Evolutionary conservation across 768 basidiomycete genomes (phyloP).

Genomic region (Tricholoma furcatifolium): DNA sequence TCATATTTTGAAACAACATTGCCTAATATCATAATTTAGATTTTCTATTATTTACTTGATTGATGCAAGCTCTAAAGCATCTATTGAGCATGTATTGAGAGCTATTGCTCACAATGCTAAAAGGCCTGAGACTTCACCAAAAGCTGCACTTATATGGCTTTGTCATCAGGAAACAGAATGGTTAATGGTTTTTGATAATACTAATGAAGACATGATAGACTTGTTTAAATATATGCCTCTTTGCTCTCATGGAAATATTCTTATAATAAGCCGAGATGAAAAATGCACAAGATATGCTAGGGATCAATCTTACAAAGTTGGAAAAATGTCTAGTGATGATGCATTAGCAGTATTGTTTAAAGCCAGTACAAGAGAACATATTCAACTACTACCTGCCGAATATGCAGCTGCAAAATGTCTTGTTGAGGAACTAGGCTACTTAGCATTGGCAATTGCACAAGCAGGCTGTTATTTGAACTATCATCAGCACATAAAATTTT

Average conservation of each 20-base stretch:
- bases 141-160: background rate
- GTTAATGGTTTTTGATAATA: no score
- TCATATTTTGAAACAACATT: background rate
- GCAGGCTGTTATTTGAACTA: background rate
- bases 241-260: slow-evolving; percentile 1
- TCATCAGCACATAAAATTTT: background rate
- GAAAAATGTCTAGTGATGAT: no score
- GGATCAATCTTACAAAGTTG: background rate
- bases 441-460: background rate
- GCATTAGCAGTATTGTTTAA: background rate
- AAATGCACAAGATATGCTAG: no score
- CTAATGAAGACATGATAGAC: no score
- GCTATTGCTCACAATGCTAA: no score
- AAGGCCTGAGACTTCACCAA: no score
- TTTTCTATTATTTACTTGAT: background rate
- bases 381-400: no score
- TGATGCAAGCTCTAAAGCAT: no score
- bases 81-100: no score
- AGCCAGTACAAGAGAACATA: no score
- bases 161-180: no score
- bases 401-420: background rate
- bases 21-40: background rate
- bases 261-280: no score
- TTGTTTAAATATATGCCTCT: background rate
- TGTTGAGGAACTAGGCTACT: background rate